Percentiles rank a stretch among this genome's conserved stretches.
Evolutionary conservation across 108 stramenopile species (phyloP).

Genomic region (Pelagomonas calceolata): DNA sequence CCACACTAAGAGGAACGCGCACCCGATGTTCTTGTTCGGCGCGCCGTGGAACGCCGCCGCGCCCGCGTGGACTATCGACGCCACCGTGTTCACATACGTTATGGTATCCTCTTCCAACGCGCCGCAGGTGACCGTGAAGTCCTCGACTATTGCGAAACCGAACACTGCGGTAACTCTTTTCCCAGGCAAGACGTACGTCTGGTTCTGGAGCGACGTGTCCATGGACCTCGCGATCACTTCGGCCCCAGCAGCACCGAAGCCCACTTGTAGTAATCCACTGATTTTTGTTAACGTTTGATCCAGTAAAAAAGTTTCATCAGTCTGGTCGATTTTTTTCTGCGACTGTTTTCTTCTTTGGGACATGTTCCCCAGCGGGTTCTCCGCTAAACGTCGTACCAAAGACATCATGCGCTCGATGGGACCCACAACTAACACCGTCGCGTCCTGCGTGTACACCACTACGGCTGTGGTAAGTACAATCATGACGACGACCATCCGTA

Average conservation of each 20-base stretch:
- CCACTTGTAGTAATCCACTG: slow-evolving; percentile 47
- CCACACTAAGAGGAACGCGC: slow-evolving; percentile 86
- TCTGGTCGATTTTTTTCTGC: slow-evolving; percentile 11
- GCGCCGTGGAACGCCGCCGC: slow-evolving; percentile 74
- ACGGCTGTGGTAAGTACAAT: slow-evolving; percentile 37
- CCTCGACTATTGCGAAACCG: slow-evolving; percentile 79
- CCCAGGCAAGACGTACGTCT: slow-evolving; percentile 80
- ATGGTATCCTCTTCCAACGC: slow-evolving; percentile 73
- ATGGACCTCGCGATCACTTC: slow-evolving; percentile 88
- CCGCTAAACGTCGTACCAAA: slow-evolving; percentile 38
- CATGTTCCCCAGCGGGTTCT: slow-evolving; percentile 43
- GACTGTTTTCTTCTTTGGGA: slow-evolving; percentile 11
- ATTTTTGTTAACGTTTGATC: slow-evolving; percentile 55
- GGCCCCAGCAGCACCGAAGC: slow-evolving; percentile 68
- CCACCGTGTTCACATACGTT: slow-evolving; percentile 87
- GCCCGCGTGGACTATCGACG: slow-evolving; percentile 73
- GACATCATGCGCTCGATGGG: slow-evolving; percentile 56
- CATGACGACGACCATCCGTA: slow-evolving; percentile 32
- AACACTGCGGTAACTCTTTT: slow-evolving; percentile 80
- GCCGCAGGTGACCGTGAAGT: slow-evolving; percentile 61
- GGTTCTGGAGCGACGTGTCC: slow-evolving; percentile 35
- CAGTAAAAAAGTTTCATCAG: slow-evolving; percentile 44
- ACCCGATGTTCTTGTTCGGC: slow-evolving; percentile 89
- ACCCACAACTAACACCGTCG: slow-evolving; percentile 45
- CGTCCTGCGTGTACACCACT: slow-evolving; percentile 48